Evolutionary conservation across 2,329 filamentous ascomycete species (phyloP).

Genomic region (Trichothecium roseum): DNA sequence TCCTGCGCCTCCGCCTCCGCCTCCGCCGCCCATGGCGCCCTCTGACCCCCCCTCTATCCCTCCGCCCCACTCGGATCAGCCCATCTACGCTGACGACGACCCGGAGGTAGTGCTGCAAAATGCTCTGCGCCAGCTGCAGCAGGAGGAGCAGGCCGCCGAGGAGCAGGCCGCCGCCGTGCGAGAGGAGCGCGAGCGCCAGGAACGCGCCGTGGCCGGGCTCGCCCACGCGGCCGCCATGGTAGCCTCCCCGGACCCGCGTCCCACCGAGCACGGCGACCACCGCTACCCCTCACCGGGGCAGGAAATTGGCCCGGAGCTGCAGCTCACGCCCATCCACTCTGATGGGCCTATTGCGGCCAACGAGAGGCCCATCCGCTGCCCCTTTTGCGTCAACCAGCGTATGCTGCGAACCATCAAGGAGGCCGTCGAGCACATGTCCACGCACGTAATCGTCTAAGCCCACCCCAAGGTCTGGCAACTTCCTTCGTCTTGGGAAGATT

Average conservation of each 20-base stretch:
- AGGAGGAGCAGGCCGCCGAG: slow-evolving; percentile 48
- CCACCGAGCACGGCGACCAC: slow-evolving; percentile 15
- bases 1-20: slow-evolving; percentile 9
- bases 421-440: slow-evolving; percentile 52
- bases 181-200: slow-evolving; percentile 39
- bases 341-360: slow-evolving; percentile 32
- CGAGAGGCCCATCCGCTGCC: slow-evolving; percentile 44
- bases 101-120: slow-evolving; percentile 49
- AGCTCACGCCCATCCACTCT: slow-evolving; percentile 44
- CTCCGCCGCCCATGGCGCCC: slow-evolving; percentile 13
- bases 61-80: slow-evolving; percentile 21
- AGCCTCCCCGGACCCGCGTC: slow-evolving; percentile 18
- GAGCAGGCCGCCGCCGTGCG: slow-evolving; percentile 44
- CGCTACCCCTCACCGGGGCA: slow-evolving; percentile 23
- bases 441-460: slow-evolving; percentile 44
- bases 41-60: slow-evolving; percentile 13
- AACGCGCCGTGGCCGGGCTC: slow-evolving; percentile 21
- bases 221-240: slow-evolving; percentile 17
- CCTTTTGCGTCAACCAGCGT: slow-evolving; percentile 51
- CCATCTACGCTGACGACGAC: slow-evolving; percentile 40
- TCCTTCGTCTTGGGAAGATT: no score
- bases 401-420: slow-evolving; percentile 52
- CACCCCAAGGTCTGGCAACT: no score
- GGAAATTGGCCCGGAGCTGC: slow-evolving; percentile 30
- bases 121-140: slow-evolving; percentile 46